Conservation (phyloP, 495 filamentous ascomycete species). For the Hypoxylon fragiforme region DNA sequence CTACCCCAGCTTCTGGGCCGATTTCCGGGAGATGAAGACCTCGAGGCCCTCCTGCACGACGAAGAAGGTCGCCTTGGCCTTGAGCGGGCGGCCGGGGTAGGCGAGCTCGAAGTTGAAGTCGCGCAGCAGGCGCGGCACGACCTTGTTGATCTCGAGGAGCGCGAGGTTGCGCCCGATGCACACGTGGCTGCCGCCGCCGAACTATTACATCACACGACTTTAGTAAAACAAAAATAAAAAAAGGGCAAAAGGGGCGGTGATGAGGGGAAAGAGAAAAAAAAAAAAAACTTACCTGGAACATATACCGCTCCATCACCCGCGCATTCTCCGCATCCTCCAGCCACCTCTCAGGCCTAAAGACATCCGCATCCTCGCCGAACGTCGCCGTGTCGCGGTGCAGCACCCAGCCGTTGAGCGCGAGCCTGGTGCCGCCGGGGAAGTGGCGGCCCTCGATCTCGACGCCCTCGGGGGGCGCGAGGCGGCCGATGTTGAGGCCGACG, state of each 20-base stretch:
- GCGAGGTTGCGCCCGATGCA: conserved; percentile 61
- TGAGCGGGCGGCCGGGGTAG: conserved; percentile 48
- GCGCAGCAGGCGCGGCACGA: conserved; percentile 52
- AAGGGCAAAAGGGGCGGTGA: background rate
- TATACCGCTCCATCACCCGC: conserved; percentile 54
- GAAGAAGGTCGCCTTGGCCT: conserved; percentile 57
- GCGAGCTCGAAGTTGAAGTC: conserved; percentile 56
- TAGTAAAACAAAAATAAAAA: too few relatives aligned
- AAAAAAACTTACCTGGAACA: conserved; percentile 49
- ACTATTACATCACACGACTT: too few relatives aligned
- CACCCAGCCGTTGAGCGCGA: conserved; percentile 61
- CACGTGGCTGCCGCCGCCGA: conserved; percentile 56
- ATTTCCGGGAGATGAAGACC: conserved; percentile 43
- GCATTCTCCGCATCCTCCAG: conserved; percentile 53
- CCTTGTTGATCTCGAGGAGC: conserved; percentile 61
- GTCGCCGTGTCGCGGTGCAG: conserved; percentile 54
- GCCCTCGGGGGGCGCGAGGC: conserved; percentile 56
- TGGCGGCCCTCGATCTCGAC: conserved; percentile 55
- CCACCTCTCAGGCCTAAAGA: conserved; percentile 68
- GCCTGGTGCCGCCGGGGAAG: conserved; percentile 53
- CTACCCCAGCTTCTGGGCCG: conserved; percentile 17
- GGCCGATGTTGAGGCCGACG: conserved; percentile 57
- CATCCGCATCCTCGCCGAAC: conserved; percentile 67
- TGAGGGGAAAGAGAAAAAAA: background rate
- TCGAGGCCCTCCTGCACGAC: conserved; percentile 55